A percentile compares a stretch with the other conserved stretches of the same genome.
Evolutionary conservation across 345 rosid genomes (phyloP).

Genomic region (Lagerstroemia speciosa): DNA sequence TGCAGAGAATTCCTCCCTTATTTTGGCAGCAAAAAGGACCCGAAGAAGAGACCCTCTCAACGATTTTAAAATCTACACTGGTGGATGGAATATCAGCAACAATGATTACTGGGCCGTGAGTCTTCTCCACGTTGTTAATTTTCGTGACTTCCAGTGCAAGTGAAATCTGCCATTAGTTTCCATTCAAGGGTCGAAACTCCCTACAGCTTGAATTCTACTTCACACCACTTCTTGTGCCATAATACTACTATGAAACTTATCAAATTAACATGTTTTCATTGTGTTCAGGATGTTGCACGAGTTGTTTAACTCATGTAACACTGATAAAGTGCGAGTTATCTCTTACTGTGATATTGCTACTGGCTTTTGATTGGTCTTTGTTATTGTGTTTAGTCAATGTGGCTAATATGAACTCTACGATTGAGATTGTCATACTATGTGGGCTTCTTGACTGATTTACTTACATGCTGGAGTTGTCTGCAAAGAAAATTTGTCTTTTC

Average conservation of each 20-base stretch:
- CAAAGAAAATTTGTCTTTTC: neutral
- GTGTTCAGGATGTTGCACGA: neutral
- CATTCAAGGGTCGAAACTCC: neutral
- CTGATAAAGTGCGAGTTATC: neutral
- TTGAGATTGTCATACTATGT: no score
- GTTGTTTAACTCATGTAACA: neutral
- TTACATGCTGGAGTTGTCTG: neutral
- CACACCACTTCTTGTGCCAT: neutral
- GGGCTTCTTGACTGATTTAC: neutral
- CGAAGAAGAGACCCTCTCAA: slow-evolving; percentile 55
- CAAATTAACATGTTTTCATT: neutral
- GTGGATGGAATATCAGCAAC: slow-evolving; percentile 91
- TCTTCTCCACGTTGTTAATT: slow-evolving; percentile 3
- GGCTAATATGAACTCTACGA: neutral
- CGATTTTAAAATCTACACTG: slow-evolving; percentile 43
- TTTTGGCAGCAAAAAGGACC: slow-evolving; percentile 72
- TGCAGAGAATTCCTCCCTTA: slow-evolving; percentile 35
- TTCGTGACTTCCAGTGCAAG: neutral
- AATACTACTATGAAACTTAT: neutral
- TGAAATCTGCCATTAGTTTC: neutral
- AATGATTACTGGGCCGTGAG: slow-evolving; percentile 85
- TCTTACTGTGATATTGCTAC: neutral
- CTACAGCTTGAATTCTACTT: neutral
- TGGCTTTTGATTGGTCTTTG: neutral
- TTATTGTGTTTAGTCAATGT: neutral